Base-by-base conservation (phyloP, 202 grass and related monocot species). In the Carex arenaria region DNA sequence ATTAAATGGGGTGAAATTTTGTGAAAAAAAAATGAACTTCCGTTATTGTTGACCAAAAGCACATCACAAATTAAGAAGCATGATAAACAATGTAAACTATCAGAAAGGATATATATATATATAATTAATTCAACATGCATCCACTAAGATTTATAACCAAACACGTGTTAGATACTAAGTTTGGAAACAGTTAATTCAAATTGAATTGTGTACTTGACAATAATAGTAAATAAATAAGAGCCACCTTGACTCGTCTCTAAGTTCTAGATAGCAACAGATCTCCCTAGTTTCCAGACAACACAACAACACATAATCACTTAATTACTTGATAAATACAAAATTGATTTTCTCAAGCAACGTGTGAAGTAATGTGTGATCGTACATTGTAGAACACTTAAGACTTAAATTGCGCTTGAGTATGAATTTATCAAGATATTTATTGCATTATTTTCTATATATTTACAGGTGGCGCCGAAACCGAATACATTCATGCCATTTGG, bases 401-500 rank as follows among this genome's bases (percentile, higher is more conserved):
- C 34, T 65, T 3, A 11, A 61, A 59, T 34, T 83, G 32, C n/a
- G n/a, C n/a, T n/a, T n/a, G n/a, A n/a, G n/a, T n/a, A n/a, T n/a
- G n/a, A n/a, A n/a, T n/a, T n/a, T n/a, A n/a, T n/a, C n/a, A n/a
- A n/a, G n/a, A n/a, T n/a, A n/a, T n/a, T n/a, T n/a, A 61, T 40
- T 36, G 18, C 2, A 8, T 30, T 8, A 9, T 18, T 26, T 30
- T 64, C 4, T 47, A n/a, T n/a, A n/a, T n/a, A n/a, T 61, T 17
- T 61, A 84, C 92, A 99, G 96, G 89, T 68, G 72, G 57, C 96
- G 3, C 96, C 93, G 11, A 92, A 64, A 23, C 85, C 96, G 0
- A 91, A 83, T 73, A 99, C 93, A 81, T 99, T 96, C 88, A 55
- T 92, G 86, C 89, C 93, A 77, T 99, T 99, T 84, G 96, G 96